phyloP scores from a whole-genome alignment of 164 flowering plant species.

The Cinnamomum chago region DNA sequence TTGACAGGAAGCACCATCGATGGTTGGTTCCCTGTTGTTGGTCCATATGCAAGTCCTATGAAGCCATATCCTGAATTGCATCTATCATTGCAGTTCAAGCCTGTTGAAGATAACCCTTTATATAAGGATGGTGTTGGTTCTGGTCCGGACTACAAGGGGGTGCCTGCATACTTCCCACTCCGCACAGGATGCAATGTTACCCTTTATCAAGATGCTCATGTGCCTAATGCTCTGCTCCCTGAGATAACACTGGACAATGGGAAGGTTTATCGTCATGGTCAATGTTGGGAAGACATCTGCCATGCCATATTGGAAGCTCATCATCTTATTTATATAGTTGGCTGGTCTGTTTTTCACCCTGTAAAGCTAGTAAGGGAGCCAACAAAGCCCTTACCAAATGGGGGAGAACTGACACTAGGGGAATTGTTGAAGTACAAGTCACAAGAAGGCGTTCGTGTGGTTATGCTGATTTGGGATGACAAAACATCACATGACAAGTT shows the following conservation, averaged over 20 bases:
- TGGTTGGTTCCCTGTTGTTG: constrained; percentile 60
- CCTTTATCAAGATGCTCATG: constrained; percentile 78
- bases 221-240: constrained; percentile 45
- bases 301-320: constrained; percentile 70
- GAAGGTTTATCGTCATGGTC: constrained; percentile 36
- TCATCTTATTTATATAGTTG: constrained; percentile 53
- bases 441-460: constrained; percentile 63
- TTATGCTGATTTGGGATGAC: constrained; percentile 67
- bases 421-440: constrained; percentile 65
- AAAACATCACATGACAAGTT: constrained; percentile 66
- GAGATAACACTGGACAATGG: constrained; percentile 48
- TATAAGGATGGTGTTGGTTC: constrained; percentile 48
- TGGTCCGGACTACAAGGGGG: constrained; percentile 47
- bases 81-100: constrained; percentile 46
- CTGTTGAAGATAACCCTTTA: constrained; percentile 42
- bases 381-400: constrained; percentile 46
- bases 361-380: constrained; percentile 69
- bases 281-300: constrained; percentile 74
- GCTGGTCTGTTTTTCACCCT: constrained; percentile 61
- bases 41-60: constrained; percentile 29
- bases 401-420: constrained; percentile 58
- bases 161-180: constrained; percentile 64
- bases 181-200: constrained; percentile 57
- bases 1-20: constrained; percentile 36
- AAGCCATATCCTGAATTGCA: constrained; percentile 49